A percentile compares a stretch with the other conserved stretches of the same genome.
Evolutionary conservation across 768 basidiomycete genomes (phyloP).

Genomic region (Tulasnella sp.): DNA sequence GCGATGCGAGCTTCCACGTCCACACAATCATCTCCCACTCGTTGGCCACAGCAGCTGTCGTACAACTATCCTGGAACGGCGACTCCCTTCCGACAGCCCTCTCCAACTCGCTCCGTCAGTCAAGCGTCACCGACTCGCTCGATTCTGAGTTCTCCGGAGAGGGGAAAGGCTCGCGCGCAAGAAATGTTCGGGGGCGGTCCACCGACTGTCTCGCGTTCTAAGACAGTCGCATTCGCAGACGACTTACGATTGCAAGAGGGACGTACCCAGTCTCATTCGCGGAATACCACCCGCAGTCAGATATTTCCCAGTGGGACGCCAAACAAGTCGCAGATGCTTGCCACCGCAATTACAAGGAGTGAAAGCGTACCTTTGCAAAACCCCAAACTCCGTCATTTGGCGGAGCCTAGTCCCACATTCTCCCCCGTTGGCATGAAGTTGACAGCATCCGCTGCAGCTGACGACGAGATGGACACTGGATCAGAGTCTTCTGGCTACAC

Average conservation of each 20-base stretch:
- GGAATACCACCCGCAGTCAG: neutral
- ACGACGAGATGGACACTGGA: slow-evolving; percentile 2
- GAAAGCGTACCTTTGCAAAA: neutral
- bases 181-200: neutral
- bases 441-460: slow-evolving; percentile 3
- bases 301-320: neutral
- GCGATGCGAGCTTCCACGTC: neutral
- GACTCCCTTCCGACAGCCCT: neutral
- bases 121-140: neutral
- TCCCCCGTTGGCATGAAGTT: neutral
- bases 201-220: neutral
- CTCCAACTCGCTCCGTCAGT: neutral
- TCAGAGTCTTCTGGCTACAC: neutral
- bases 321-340: neutral
- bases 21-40: neutral
- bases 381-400: neutral
- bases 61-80: neutral
- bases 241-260: neutral
- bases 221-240: slow-evolving; percentile 2
- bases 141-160: neutral
- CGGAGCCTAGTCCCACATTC: neutral
- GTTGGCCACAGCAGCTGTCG: neutral
- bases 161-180: neutral
- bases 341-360: neutral
- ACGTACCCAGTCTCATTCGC: neutral